A percentile compares a stretch with the other conserved stretches of the same genome.
Evolutionary conservation across 225 moss, liverwort and hornwort genomes (phyloP).

Genomic region (Ulota crispa): DNA sequence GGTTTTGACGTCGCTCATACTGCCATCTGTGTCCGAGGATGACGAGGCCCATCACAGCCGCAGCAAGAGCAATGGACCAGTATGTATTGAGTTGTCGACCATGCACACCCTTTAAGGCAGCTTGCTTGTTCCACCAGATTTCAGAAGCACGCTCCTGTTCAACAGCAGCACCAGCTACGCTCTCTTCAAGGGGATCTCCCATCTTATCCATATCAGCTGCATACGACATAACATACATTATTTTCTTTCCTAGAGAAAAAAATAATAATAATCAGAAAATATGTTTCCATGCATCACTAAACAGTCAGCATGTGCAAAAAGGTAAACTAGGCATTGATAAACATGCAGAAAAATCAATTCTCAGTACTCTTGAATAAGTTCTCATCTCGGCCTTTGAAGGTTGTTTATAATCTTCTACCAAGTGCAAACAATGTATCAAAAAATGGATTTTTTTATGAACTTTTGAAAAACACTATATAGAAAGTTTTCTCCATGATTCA

Average conservation of each 20-base stretch:
- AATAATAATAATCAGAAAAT: no score
- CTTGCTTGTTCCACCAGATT: conserved; percentile 89
- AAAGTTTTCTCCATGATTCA: not conserved
- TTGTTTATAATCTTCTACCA: not conserved
- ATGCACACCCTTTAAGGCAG: conserved; percentile 70
- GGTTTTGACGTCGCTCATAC: conserved; percentile 87
- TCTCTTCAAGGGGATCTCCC: conserved; percentile 11
- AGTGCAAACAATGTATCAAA: not conserved
- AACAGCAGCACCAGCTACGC: conserved; percentile 24
- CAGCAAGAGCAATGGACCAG: conserved; percentile 94
- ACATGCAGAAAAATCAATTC: not conserved
- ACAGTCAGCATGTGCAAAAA: not conserved
- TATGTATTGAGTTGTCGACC: conserved; percentile 79
- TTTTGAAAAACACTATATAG: not conserved
- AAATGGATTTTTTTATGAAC: no score
- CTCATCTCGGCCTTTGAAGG: not conserved
- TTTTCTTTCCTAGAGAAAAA: not conserved
- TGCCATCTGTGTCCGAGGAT: conserved; percentile 99
- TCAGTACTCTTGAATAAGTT: not conserved
- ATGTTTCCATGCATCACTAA: not conserved
- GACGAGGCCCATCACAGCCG: conserved; percentile 92
- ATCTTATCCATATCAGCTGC: conserved; percentile 34
- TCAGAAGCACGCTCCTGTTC: conserved; percentile 61
- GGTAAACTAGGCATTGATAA: not conserved
- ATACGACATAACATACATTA: not conserved